These are phyloP conservation scores for Ustilago shanxiensis DNA, from an alignment of 1,284 basidiomycete genomes.

Conservation along the genomic window DNA sequence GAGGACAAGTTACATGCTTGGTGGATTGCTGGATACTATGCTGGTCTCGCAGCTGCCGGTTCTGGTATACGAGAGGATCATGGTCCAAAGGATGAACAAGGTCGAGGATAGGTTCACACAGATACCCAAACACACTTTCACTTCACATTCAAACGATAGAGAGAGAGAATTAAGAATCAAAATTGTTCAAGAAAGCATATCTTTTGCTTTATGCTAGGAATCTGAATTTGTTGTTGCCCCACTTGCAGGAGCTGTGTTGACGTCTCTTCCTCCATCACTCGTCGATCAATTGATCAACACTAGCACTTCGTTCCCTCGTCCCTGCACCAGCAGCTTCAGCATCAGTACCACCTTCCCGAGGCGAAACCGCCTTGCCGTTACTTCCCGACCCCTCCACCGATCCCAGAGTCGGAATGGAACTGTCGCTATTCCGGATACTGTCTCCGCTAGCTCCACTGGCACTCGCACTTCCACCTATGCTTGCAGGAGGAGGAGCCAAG, in stretches of 20 bases:
- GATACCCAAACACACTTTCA: background rate
- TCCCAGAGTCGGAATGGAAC: background rate
- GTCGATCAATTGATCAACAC: conserved; percentile 40
- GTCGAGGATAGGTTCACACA: background rate
- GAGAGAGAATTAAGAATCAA: background rate
- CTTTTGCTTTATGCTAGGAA: background rate
- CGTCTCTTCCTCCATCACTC: too few relatives aligned
- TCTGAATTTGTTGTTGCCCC: too few relatives aligned
- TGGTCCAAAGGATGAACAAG: background rate
- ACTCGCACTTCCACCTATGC: background rate
- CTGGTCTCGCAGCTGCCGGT: conserved; percentile 11
- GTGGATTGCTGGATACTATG: conserved; percentile 31
- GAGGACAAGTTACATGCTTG: background rate
- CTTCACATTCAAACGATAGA: background rate
- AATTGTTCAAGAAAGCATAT: background rate
- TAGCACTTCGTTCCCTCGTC: conserved; percentile 30
- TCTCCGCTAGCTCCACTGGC: background rate
- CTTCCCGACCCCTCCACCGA: background rate
- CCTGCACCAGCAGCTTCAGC: background rate
- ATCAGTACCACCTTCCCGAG: conserved; percentile 1
- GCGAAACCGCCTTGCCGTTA: conserved; percentile 1
- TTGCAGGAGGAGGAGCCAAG: background rate
- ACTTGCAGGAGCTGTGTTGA: too few relatives aligned
- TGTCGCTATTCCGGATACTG: conserved; percentile 1
- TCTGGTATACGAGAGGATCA: too few relatives aligned